These are phyloP conservation scores for Helminthosporium solani DNA, from an alignment of 2,329 filamentous ascomycete genomes.

Conservation along the genomic window DNA sequence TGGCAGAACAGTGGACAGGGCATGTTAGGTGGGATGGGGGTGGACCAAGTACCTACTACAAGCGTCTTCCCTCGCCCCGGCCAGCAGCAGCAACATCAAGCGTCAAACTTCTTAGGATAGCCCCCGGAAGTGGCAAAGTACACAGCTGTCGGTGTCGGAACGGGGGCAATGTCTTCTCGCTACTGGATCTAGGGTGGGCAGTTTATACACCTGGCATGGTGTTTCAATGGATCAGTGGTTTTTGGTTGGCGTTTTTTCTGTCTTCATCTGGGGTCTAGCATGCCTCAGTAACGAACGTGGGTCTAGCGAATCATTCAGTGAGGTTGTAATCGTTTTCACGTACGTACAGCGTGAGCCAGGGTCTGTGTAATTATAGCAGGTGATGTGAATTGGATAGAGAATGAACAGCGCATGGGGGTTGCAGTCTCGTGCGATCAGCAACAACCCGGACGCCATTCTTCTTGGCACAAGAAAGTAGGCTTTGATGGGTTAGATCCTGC, in stretches of 20 bases:
- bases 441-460: too few species aligned
- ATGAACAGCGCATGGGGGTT: too few species aligned
- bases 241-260: neutral
- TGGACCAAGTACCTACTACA: slow-evolving; percentile 77
- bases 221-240: neutral
- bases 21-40: slow-evolving; percentile 71
- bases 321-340: neutral
- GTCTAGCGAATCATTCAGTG: neutral
- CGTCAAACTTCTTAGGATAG: slow-evolving; percentile 33
- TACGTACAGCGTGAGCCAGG: neutral
- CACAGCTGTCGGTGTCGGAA: too few species aligned
- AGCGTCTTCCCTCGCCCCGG: slow-evolving; percentile 83
- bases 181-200: neutral
- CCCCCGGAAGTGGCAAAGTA: neutral
- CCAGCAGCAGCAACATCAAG: slow-evolving; percentile 36
- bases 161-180: too few species aligned
- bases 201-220: neutral
- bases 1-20: slow-evolving; percentile 77
- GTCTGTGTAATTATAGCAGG: neutral
- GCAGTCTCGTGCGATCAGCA: too few species aligned
- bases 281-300: neutral
- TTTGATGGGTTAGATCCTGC: too few species aligned
- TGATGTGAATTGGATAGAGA: neutral
- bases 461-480: too few species aligned
- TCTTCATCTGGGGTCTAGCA: neutral